phyloP scores from a whole-genome alignment of 2,329 filamentous ascomycete genomes.

The Cercospora canescens region DNA sequence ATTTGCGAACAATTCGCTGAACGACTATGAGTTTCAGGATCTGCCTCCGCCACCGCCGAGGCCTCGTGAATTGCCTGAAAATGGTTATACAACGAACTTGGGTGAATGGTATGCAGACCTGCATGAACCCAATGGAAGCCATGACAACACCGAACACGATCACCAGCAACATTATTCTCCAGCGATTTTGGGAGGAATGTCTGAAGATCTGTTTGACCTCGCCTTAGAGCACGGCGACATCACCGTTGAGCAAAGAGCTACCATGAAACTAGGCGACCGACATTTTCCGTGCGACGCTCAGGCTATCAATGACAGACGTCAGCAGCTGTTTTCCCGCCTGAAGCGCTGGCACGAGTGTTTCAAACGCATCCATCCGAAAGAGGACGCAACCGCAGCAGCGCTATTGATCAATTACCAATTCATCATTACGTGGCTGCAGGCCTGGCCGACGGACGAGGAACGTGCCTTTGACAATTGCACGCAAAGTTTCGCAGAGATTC shows the following conservation, averaged over 20 bases:
- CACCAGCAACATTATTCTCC: neutral
- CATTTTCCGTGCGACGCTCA: neutral
- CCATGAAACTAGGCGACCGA: constrained; percentile 3
- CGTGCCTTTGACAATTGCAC: constrained; percentile 26
- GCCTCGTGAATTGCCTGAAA: neutral
- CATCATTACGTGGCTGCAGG: constrained; percentile 22
- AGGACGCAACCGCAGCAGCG: constrained; percentile 13
- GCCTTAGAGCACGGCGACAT: neutral
- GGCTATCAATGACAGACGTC: neutral
- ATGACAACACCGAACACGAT: neutral
- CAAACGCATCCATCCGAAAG: neutral
- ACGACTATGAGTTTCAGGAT: neutral
- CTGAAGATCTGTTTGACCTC: constrained; percentile 2
- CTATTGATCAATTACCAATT: constrained; percentile 26
- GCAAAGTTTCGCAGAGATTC: constrained; percentile 24
- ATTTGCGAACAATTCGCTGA: constrained; percentile 1
- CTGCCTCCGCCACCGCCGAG: constrained; percentile 2
- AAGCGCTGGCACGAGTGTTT: constrained; percentile 17
- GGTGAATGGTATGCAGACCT: neutral
- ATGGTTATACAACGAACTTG: neutral
- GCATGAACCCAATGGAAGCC: neutral
- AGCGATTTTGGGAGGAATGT: neutral
- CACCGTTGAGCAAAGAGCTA: neutral
- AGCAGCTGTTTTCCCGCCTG: neutral
- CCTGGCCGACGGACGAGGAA: constrained; percentile 19